Evolutionary conservation across 768 basidiomycete species (phyloP).

Genomic region (Leccinum broughii): DNA sequence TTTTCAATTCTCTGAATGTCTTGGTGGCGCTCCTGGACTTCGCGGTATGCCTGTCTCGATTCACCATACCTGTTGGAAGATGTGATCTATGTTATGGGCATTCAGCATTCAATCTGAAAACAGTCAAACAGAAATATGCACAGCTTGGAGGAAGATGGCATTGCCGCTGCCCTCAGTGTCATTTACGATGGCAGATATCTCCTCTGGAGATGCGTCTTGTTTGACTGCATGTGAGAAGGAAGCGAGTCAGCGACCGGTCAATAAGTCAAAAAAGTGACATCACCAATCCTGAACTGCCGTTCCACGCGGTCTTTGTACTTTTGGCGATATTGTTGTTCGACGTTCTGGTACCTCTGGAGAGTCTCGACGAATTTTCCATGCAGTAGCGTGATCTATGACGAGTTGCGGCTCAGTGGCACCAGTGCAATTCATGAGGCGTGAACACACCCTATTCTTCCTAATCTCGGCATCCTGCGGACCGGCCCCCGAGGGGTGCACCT

Average conservation of each 20-base stretch:
- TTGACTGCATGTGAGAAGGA: slow-evolving; percentile 53
- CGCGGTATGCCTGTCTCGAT: slow-evolving; percentile 76
- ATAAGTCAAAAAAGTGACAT: slow-evolving; percentile 6
- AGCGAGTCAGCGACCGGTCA: not conserved
- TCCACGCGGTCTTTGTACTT: slow-evolving; percentile 68
- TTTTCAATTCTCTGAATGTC: slow-evolving; percentile 79
- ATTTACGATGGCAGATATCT: slow-evolving; percentile 68
- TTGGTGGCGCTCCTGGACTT: slow-evolving; percentile 86
- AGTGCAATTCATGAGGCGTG: not conserved
- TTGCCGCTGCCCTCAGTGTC: slow-evolving; percentile 55
- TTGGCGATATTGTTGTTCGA: slow-evolving; percentile 68
- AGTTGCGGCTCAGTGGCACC: not conserved
- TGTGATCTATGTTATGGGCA: slow-evolving; percentile 49
- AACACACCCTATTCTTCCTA: slow-evolving; percentile 37
- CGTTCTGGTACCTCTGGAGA: slow-evolving; percentile 74
- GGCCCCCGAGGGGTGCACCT: slow-evolving; percentile 37
- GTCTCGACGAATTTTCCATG: slow-evolving; percentile 73
- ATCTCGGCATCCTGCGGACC: slow-evolving; percentile 46
- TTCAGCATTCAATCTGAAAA: not conserved
- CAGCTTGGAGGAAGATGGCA: slow-evolving; percentile 81
- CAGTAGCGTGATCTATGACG: slow-evolving; percentile 52
- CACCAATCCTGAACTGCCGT: slow-evolving; percentile 78
- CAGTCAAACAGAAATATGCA: slow-evolving; percentile 24
- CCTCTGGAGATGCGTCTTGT: slow-evolving; percentile 81
- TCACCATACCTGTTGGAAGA: slow-evolving; percentile 82